Evolutionary conservation across 768 basidiomycete genomes (phyloP).

Genomic region (Tylopilus vinaceipallidus): DNA sequence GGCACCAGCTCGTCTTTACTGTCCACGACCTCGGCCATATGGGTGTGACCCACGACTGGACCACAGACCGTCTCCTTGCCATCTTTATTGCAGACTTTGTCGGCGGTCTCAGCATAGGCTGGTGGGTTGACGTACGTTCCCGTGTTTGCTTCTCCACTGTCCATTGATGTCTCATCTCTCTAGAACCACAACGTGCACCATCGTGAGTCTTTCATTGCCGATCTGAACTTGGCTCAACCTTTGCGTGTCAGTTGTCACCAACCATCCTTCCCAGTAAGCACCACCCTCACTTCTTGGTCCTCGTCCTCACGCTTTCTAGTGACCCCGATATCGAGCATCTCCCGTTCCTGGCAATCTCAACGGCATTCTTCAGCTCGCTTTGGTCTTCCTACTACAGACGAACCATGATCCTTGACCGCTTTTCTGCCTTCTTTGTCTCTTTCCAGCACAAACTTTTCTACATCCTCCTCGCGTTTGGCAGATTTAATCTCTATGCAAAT

Average conservation of each 20-base stretch:
- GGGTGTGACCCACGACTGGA: slow-evolving; percentile 89
- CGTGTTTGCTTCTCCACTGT: neutral
- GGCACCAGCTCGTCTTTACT: slow-evolving; percentile 93
- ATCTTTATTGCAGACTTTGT: slow-evolving; percentile 82
- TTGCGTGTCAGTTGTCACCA: slow-evolving; percentile 75
- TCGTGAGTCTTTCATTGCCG: slow-evolving; percentile 50
- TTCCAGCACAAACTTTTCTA: slow-evolving; percentile 94
- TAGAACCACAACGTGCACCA: slow-evolving; percentile 97
- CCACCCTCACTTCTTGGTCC: neutral
- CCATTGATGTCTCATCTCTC: slow-evolving; percentile 5
- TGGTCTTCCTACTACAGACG: slow-evolving; percentile 97
- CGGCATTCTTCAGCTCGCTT: slow-evolving; percentile 78
- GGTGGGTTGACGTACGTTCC: slow-evolving; percentile 94
- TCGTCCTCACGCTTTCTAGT: slow-evolving; percentile 36
- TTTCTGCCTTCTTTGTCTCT: slow-evolving; percentile 62
- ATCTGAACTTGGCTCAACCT: slow-evolving; percentile 4
- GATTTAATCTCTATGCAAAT: slow-evolving; percentile 92
- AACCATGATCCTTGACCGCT: slow-evolving; percentile 72
- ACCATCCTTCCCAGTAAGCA: slow-evolving; percentile 90
- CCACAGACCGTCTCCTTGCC: slow-evolving; percentile 72
- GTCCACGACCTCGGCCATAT: slow-evolving; percentile 96
- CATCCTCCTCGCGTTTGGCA: slow-evolving; percentile 81
- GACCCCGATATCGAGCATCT: slow-evolving; percentile 86
- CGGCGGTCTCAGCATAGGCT: slow-evolving; percentile 92
- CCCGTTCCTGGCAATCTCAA: slow-evolving; percentile 93